phyloP scores from a whole-genome alignment of 768 basidiomycete species.

The Imleria badia region DNA sequence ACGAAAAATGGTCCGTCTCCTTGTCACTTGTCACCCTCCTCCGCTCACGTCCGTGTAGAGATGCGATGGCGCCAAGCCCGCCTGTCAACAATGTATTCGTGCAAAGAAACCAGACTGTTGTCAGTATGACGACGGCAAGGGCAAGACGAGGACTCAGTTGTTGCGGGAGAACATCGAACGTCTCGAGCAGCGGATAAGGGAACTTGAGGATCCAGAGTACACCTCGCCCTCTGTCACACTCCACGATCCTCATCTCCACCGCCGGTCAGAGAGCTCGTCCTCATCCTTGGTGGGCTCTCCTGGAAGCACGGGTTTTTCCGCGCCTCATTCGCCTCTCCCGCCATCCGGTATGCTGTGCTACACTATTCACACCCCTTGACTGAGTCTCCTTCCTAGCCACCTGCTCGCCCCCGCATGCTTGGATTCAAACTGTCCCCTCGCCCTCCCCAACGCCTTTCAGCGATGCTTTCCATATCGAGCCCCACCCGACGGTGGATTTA shows the following conservation, averaged over 20 bases:
- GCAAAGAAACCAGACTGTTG: conserved; percentile 76
- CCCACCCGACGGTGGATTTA: conserved; percentile 56
- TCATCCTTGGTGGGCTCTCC: conserved; percentile 54
- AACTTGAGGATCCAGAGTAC: conserved; percentile 76
- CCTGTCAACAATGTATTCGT: conserved; percentile 75
- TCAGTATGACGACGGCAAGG: conserved; percentile 84
- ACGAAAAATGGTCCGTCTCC: conserved; percentile 59
- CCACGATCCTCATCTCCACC: conserved; percentile 60
- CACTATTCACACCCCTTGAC: neutral
- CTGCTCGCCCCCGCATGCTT: conserved; percentile 52
- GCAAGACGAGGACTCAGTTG: conserved; percentile 77
- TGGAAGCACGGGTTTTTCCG: conserved; percentile 48
- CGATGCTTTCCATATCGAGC: conserved; percentile 45
- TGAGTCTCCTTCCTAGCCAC: conserved; percentile 33
- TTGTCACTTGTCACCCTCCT: neutral
- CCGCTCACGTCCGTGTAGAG: conserved; percentile 43
- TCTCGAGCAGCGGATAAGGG: conserved; percentile 68
- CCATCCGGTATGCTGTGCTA: conserved; percentile 44
- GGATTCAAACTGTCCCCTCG: conserved; percentile 49
- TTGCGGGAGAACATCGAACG: conserved; percentile 75
- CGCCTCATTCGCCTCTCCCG: conserved; percentile 59
- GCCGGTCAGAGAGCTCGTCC: conserved; percentile 47
- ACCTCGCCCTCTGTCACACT: conserved; percentile 65
- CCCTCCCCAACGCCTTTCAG: conserved; percentile 56
- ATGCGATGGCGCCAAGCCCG: conserved; percentile 75